phyloP scores from a whole-genome alignment of 1,284 basidiomycete genomes.

The Leccinum fuscescens region DNA sequence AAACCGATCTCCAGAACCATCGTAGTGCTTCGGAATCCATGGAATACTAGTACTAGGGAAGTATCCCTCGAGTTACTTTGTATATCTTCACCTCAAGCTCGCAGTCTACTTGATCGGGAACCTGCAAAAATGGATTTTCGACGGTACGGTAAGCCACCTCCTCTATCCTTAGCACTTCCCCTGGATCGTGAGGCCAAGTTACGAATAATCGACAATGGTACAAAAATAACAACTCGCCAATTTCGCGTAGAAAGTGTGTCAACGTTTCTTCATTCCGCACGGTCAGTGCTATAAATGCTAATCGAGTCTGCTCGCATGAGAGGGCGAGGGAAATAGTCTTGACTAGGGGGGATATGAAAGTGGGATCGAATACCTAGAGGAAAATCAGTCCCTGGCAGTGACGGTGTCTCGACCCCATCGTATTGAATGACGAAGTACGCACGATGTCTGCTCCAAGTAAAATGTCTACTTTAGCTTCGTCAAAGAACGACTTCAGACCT shows the following conservation, averaged over 20 bases:
- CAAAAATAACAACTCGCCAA: slow-evolving; percentile 31
- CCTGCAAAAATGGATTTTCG: slow-evolving; percentile 10
- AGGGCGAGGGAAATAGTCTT: slow-evolving; percentile 52
- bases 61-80: slow-evolving; percentile 26
- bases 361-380: slow-evolving; percentile 67
- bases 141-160: slow-evolving; percentile 23
- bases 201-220: neutral
- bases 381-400: neutral
- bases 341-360: slow-evolving; percentile 57
- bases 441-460: slow-evolving; percentile 74
- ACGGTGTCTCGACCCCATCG: neutral
- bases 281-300: slow-evolving; percentile 59
- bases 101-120: slow-evolving; percentile 27
- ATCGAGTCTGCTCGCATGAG: slow-evolving; percentile 19
- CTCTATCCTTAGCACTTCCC: slow-evolving; percentile 16
- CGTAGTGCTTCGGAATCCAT: neutral
- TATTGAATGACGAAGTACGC: slow-evolving; percentile 13
- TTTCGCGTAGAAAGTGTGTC: slow-evolving; percentile 38
- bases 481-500: slow-evolving; percentile 32
- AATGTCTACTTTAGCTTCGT: slow-evolving; percentile 47
- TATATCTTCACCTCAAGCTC: slow-evolving; percentile 32
- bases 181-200: slow-evolving; percentile 23
- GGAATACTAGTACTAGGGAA: neutral
- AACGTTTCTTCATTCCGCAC: slow-evolving; percentile 48
- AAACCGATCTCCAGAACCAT: too few species aligned